Evolutionary conservation across 352 stramenopile genomes (phyloP).

Genomic region (Globisporangium polare): DNA sequence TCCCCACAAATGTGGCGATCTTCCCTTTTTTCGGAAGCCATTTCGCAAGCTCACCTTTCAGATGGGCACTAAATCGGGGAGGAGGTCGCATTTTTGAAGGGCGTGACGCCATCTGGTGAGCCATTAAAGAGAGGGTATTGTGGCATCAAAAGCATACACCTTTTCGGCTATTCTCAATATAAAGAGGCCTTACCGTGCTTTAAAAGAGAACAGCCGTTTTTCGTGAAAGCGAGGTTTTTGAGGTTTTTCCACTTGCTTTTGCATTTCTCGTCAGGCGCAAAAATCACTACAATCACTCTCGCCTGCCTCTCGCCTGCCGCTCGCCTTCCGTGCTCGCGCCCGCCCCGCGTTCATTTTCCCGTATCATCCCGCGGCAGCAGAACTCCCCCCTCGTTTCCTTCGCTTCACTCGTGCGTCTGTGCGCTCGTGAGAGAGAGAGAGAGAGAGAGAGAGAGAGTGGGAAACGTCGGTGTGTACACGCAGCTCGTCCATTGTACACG

Average conservation of each 20-base stretch:
- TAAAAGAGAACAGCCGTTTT: not conserved
- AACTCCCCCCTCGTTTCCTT: not conserved
- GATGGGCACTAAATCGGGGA: not conserved
- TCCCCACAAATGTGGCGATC: not conserved
- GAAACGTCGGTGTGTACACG: not conserved
- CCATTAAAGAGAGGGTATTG: not conserved
- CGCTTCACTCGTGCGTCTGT: not conserved
- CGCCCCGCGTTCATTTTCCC: constrained; percentile 4
- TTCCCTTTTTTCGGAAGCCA: constrained; percentile 5
- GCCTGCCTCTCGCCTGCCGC: not conserved
- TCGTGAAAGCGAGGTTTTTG: not conserved
- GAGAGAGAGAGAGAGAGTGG: not conserved
- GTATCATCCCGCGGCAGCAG: constrained; percentile 2
- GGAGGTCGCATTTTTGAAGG: not conserved
- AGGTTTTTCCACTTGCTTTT: not conserved
- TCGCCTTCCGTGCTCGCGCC: not conserved
- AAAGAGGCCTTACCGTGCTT: not conserved
- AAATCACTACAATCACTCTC: not conserved
- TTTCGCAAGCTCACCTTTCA: not conserved
- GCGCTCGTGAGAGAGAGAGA: not conserved
- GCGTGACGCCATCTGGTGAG: not conserved
- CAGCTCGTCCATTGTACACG: not conserved
- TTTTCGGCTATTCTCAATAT: not conserved
- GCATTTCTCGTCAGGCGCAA: not conserved
- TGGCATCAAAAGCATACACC: not conserved